Base-by-base conservation (phyloP, 495 filamentous ascomycete species). In the Aspergillus asperescens region DNA sequence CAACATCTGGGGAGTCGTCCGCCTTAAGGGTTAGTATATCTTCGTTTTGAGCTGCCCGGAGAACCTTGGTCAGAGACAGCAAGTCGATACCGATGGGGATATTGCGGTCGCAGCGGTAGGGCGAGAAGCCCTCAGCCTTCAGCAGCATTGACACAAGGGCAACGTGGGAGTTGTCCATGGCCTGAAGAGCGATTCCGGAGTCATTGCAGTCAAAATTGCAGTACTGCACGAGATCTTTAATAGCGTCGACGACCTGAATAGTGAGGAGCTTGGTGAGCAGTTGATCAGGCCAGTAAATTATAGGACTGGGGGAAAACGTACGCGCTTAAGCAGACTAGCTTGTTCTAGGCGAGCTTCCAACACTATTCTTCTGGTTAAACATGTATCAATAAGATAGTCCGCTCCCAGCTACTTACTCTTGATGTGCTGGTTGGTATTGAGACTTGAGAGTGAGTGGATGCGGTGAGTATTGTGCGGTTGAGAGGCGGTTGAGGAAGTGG, bases 201-300 rank as follows among this genome's bases (percentile, higher is more conserved):
- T 99, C 93, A 86, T 97, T 99, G 86, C 94, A 99, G 77, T 99
- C 93, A 75, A 99, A 99, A 76, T 99, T 99, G 82, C 94, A 97
- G 76, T 97, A 92, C 74, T 97, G 93, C 44, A 99, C 93, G 23
- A 99, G 84, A 63, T 99, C 94, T 74, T 96, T 97, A 83, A 99
- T 95, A 54, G 93, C 89, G 70, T 97, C 94, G 70, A 97, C 91
- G 57, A 96, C 89, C 92, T 96, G 61, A 39, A 55, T 4, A 3
- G 39, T 57, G 19, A 58, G 54, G 32, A 50, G 5, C 20, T 34
- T 37, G 27, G 38, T 18, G 9, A 39, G 29, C 15, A 13, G 18
- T 6, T 34, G 44, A 29, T 12, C 39, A 19, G n/a, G 4, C 22
- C 7, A 22, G 13, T 16, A 20, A 6, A 18, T 43, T 1, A 20